Conservation (phyloP, 345 rosid species). For the Lepidium africanum region DNA sequence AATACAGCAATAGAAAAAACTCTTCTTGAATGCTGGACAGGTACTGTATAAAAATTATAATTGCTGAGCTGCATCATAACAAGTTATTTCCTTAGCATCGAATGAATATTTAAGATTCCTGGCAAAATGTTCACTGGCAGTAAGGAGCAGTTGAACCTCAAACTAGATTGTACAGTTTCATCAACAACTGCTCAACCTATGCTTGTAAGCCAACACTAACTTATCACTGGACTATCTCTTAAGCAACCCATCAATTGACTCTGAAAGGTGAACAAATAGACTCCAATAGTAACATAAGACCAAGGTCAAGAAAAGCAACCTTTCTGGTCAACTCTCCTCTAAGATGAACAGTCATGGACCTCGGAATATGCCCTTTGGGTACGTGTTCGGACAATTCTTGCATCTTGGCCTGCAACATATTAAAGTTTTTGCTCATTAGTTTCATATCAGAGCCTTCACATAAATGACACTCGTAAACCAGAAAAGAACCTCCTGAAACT, state of each 20-base stretch:
- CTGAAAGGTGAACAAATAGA: neutral
- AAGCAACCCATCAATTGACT: neutral
- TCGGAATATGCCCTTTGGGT: slow-evolving; percentile 96
- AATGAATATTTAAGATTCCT: neutral
- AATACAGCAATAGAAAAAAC: neutral
- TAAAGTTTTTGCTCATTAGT: neutral
- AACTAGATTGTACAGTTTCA: neutral
- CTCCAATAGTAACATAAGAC: slow-evolving; percentile 2
- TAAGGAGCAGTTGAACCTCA: neutral
- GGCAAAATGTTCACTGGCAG: neutral
- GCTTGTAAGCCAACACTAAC: neutral
- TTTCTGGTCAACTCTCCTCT: slow-evolving; percentile 97
- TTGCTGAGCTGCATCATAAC: neutral
- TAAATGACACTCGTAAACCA: neutral
- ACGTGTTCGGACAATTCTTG: slow-evolving; percentile 99
- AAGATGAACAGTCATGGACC: slow-evolving; percentile 92
- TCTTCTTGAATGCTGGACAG: neutral
- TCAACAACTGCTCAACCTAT: neutral
- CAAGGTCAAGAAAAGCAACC: slow-evolving; percentile 39
- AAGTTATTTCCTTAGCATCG: neutral
- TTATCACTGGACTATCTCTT: neutral
- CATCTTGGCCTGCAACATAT: slow-evolving; percentile 76
- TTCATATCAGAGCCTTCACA: neutral
- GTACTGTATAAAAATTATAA: neutral
- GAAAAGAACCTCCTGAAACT: slow-evolving; percentile 85